phyloP scores from a whole-genome alignment of 2,329 filamentous ascomycete genomes.

The Epichloe brachyelytri region DNA sequence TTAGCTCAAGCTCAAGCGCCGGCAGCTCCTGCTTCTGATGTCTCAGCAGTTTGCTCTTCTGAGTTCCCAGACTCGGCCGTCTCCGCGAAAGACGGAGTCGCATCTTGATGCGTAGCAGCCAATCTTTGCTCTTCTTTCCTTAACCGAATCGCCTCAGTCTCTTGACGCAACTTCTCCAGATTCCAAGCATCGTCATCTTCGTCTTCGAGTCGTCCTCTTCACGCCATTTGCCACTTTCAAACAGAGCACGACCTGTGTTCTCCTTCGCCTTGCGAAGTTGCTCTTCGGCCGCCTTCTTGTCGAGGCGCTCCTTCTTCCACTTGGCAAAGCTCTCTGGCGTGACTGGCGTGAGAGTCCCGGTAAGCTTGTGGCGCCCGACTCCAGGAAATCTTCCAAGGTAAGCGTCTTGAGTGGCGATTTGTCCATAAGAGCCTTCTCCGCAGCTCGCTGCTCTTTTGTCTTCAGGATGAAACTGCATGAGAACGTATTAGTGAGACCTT shows the following conservation, averaged over 20 bases:
- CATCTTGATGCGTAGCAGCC: slow-evolving; percentile 12
- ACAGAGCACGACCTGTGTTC: slow-evolving; percentile 85
- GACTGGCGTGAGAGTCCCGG: slow-evolving; percentile 82
- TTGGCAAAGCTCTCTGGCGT: slow-evolving; percentile 86
- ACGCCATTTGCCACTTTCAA: slow-evolving; percentile 92
- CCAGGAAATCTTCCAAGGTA: slow-evolving; percentile 93
- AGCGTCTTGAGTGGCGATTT: slow-evolving; percentile 91
- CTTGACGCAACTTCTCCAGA: slow-evolving; percentile 64
- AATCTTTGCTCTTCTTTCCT: slow-evolving; percentile 67
- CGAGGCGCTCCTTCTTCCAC: slow-evolving; percentile 89
- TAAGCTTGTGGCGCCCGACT: slow-evolving; percentile 89
- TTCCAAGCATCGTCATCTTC: slow-evolving; percentile 62
- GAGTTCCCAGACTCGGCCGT: background rate
- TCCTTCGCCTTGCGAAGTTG: slow-evolving; percentile 86
- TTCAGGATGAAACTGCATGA: slow-evolving; percentile 74
- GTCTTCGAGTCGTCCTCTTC: slow-evolving; percentile 48
- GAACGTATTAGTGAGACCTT: slow-evolving; percentile 12
- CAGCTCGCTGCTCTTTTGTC: slow-evolving; percentile 90
- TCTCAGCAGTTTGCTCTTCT: slow-evolving; percentile 5
- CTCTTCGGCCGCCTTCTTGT: slow-evolving; percentile 93
- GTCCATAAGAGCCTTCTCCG: slow-evolving; percentile 90
- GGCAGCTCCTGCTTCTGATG: slow-evolving; percentile 4
- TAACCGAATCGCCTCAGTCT: slow-evolving; percentile 66
- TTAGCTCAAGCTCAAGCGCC: slow-evolving; percentile 5
- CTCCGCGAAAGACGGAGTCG: background rate